phyloP scores from a whole-genome alignment of 1,284 basidiomycete genomes.

The Ceratobasidium sp. region DNA sequence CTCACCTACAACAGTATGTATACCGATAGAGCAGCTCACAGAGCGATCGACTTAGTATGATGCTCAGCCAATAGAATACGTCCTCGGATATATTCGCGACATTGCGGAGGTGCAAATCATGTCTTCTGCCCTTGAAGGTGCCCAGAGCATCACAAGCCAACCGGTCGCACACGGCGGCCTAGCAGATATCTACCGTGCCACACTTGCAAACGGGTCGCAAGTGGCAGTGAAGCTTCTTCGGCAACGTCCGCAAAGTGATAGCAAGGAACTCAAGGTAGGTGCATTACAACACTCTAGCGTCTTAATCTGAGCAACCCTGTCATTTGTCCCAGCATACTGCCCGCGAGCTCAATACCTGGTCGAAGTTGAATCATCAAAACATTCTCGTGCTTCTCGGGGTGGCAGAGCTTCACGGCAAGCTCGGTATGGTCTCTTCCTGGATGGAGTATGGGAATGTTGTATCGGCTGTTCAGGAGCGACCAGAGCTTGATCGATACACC shows the following conservation, averaged over 20 bases:
- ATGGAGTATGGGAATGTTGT: conserved; percentile 8
- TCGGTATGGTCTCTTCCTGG: conserved; percentile 10
- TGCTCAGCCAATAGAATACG: no score
- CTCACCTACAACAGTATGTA: no score
- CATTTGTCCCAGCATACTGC: background rate
- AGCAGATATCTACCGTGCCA: background rate
- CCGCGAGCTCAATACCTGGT: conserved; percentile 4
- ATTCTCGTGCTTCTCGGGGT: background rate
- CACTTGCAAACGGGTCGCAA: background rate
- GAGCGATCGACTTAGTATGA: no score
- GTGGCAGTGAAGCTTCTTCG: conserved; percentile 1
- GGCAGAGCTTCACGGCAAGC: background rate
- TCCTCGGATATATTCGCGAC: no score
- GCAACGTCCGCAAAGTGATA: background rate
- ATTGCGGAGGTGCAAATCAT: no score
- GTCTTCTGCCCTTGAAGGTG: no score
- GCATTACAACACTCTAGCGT: background rate
- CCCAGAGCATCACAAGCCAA: no score
- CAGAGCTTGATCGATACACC: background rate
- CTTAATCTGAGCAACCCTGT: background rate
- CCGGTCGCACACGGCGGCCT: background rate
- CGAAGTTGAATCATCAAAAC: conserved; percentile 1
- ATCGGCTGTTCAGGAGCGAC: background rate
- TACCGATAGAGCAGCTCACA: no score
- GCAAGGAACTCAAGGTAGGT: background rate